Percentiles rank a stretch among this genome's conserved stretches.
Conservation (phyloP, 257 asterid genomes). For the Ballota nigra region DNA sequence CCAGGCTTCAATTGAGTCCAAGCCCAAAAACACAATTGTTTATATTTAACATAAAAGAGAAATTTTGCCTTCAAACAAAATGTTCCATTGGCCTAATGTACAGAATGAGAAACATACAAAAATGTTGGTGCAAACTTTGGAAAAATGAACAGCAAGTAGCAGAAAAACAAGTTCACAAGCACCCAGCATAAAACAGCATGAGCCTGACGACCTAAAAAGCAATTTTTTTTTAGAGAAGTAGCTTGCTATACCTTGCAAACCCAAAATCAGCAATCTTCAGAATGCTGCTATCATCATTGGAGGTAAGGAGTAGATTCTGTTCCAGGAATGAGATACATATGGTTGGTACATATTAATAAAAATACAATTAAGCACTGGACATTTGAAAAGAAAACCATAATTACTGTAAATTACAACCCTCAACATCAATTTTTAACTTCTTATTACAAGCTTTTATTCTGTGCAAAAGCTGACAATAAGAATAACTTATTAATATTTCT, state of each 20-base stretch:
- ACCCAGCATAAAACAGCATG: background rate
- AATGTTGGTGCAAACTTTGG: background rate
- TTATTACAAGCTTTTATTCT: background rate
- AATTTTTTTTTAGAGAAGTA: constrained; percentile 5
- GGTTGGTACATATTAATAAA: too few relatives aligned
- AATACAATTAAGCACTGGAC: background rate
- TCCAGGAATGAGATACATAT: constrained; percentile 22
- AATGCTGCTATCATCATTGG: constrained; percentile 37
- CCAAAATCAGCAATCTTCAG: constrained; percentile 70
- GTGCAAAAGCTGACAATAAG: constrained; percentile 2
- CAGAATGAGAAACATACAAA: background rate
- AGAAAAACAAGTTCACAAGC: background rate
- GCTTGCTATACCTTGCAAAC: constrained; percentile 70
- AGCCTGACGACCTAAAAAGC: background rate
- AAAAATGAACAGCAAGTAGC: background rate
- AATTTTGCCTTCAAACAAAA: background rate
- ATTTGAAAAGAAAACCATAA: background rate
- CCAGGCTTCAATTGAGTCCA: background rate
- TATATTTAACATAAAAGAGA: background rate
- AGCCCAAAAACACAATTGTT: background rate
- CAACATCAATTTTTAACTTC: constrained; percentile 1
- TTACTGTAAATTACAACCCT: background rate
- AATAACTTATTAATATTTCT: constrained; percentile 6
- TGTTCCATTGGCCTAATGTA: background rate
- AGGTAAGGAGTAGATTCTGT: constrained; percentile 56